These are phyloP conservation scores for Lodderomyces jiufengensis DNA, from an alignment of 1,139 yeast genomes.

Conservation along the genomic window DNA sequence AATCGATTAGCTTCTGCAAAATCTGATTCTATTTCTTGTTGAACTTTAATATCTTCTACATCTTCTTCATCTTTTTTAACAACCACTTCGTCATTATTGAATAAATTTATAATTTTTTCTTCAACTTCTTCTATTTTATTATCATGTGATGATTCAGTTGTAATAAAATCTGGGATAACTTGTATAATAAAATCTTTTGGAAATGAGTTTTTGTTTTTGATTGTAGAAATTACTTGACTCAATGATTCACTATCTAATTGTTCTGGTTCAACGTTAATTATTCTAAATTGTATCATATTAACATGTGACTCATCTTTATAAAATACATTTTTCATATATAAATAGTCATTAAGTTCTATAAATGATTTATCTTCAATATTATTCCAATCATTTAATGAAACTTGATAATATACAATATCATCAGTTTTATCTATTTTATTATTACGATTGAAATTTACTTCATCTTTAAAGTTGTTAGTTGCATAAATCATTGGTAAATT, in stretches of 20 bases:
- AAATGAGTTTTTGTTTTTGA: neutral
- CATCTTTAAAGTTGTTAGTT: neutral
- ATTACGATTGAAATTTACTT: neutral
- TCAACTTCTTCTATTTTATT: slow-evolving; percentile 1
- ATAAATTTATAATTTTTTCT: slow-evolving; percentile 15
- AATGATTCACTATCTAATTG: no score
- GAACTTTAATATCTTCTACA: slow-evolving; percentile 10
- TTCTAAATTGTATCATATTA: no score
- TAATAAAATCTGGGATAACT: slow-evolving; percentile 1
- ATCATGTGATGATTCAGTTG: neutral
- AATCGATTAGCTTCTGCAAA: slow-evolving; percentile 32
- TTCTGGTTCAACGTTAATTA: no score
- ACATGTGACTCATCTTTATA: no score
- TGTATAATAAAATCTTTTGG: slow-evolving; percentile 1
- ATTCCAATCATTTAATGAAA: no score
- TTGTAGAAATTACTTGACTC: neutral
- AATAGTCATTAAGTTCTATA: neutral
- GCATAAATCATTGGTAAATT: no score
- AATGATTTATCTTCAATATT: neutral
- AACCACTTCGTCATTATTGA: slow-evolving; percentile 16
- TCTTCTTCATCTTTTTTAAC: slow-evolving; percentile 11
- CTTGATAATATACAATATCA: neutral
- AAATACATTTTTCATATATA: no score
- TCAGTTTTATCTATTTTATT: neutral
- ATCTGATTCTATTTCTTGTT: slow-evolving; percentile 32